phyloP scores from a whole-genome alignment of 805 yeast species.

The Suhomyces prunicola region DNA sequence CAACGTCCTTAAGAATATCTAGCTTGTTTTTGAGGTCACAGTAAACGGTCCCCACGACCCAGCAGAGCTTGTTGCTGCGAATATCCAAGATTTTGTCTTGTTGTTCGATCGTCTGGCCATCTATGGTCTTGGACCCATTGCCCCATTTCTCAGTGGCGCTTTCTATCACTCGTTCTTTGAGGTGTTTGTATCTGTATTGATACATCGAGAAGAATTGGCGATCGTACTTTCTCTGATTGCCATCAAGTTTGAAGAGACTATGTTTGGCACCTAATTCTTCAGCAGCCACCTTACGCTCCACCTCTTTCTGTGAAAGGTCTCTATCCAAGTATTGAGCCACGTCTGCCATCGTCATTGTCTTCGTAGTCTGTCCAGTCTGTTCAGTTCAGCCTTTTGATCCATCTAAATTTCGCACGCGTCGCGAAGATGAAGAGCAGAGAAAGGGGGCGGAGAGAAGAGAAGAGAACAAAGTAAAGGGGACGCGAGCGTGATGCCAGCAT shows the following conservation, averaged over 20 bases:
- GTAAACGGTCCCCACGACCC: slow-evolving; percentile 85
- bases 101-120: slow-evolving; percentile 30
- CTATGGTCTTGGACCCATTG: slow-evolving; percentile 32
- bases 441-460: neutral
- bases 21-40: slow-evolving; percentile 84
- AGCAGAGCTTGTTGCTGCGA: slow-evolving; percentile 56
- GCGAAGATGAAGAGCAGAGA: neutral
- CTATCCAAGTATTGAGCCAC: slow-evolving; percentile 6
- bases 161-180: slow-evolving; percentile 31
- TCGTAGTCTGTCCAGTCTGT: neutral
- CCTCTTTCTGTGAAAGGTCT: neutral
- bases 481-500: too few relatives aligned
- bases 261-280: slow-evolving; percentile 6
- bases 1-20: slow-evolving; percentile 78
- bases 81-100: slow-evolving; percentile 56
- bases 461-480: too few relatives aligned
- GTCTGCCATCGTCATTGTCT: neutral
- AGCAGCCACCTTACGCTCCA: neutral
- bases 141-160: slow-evolving; percentile 53
- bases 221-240: slow-evolving; percentile 28
- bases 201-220: slow-evolving; percentile 44
- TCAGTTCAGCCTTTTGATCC: neutral
- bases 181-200: slow-evolving; percentile 33
- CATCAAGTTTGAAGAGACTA: slow-evolving; percentile 18
- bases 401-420: neutral